These are phyloP conservation scores for Flaveria ramosissima DNA, from an alignment of 129 eudicot genomes.

Conservation along the genomic window DNA sequence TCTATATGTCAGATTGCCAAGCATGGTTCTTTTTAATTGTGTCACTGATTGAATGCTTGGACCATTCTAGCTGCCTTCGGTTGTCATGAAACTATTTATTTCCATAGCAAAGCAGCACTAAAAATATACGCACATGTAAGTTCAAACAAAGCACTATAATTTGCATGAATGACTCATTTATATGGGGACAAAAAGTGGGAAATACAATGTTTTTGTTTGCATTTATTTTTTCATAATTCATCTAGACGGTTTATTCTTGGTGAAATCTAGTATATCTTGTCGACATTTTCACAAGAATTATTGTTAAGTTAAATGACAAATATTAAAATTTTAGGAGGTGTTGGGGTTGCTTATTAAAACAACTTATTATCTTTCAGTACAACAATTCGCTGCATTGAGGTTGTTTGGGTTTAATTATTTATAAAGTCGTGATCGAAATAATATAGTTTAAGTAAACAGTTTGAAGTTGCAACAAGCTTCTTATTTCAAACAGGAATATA, in stretches of 20 bases:
- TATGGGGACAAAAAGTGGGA: neutral
- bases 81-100: constrained; percentile 7
- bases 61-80: neutral
- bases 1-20: constrained; percentile 4
- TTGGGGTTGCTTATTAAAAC: neutral
- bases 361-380: neutral
- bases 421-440: neutral
- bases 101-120: neutral
- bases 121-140: neutral
- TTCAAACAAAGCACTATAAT: neutral
- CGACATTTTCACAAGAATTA: neutral
- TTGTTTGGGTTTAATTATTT: neutral
- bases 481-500: neutral
- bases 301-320: neutral
- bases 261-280: neutral
- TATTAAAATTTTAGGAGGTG: neutral
- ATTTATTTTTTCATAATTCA: neutral
- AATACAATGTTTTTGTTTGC: neutral
- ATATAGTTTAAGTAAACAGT: neutral
- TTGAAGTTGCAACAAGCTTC: neutral
- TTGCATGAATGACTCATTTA: neutral
- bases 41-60: neutral
- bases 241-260: neutral
- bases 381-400: neutral
- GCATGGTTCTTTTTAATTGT: constrained; percentile 3